Evolutionary conservation across 306 rosid species (phyloP).

Genomic region (Sicyos edulis): DNA sequence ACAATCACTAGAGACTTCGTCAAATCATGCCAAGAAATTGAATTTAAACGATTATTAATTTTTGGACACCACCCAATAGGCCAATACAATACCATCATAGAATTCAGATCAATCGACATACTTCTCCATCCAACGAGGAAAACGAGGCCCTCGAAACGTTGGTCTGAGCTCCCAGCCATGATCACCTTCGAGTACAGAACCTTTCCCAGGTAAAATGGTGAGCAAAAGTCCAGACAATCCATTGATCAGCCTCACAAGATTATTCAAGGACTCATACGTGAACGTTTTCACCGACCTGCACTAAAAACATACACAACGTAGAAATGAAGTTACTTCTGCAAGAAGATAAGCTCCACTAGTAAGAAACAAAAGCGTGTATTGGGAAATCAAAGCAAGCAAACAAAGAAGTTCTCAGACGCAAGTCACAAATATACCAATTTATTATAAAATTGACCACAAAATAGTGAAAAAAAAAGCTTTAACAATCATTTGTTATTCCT

Average conservation of each 20-base stretch:
- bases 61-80: not conserved
- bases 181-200: slow-evolving; percentile 61
- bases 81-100: not conserved
- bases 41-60: not conserved
- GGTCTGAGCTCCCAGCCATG: slow-evolving; percentile 99
- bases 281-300: slow-evolving; percentile 87
- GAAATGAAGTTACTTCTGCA: slow-evolving; percentile 14
- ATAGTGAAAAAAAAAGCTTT: too few species aligned
- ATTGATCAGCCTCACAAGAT: slow-evolving; percentile 71
- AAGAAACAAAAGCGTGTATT: not conserved
- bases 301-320: slow-evolving; percentile 11
- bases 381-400: not conserved
- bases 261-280: slow-evolving; percentile 70
- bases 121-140: slow-evolving; percentile 99
- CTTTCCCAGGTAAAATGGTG: slow-evolving; percentile 68
- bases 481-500: not conserved
- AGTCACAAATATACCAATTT: not conserved
- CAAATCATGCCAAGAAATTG: not conserved
- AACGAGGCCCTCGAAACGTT: slow-evolving; percentile 80
- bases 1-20: not conserved
- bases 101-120: slow-evolving; percentile 32
- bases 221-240: slow-evolving; percentile 82
- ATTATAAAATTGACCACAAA: not conserved
- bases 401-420: slow-evolving; percentile 7
- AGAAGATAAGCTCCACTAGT: slow-evolving; percentile 7